phyloP scores from a whole-genome alignment of 1,284 basidiomycete genomes.

The Gymnopus androsaceus region DNA sequence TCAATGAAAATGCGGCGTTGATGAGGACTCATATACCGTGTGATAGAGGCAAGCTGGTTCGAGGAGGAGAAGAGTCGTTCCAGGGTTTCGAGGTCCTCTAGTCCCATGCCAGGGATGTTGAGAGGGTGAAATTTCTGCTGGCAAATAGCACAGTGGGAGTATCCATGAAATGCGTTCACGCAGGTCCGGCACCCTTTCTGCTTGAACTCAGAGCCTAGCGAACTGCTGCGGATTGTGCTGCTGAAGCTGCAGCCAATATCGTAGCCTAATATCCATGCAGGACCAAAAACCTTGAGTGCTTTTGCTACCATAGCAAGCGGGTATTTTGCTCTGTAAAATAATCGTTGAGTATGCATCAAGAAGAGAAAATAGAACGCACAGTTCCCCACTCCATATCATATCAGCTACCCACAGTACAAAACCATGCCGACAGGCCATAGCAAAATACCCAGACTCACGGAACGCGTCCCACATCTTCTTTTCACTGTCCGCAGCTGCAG shows the following conservation, averaged over 20 bases:
- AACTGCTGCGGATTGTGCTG: too few relatives aligned
- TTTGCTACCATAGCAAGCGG: conserved; percentile 5
- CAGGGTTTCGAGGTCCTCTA: conserved; percentile 29
- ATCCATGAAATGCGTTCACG: too few relatives aligned
- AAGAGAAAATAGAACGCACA: conserved; percentile 26
- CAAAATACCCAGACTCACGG: conserved; percentile 37
- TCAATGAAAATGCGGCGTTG: conserved; percentile 19
- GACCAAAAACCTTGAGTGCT: not conserved
- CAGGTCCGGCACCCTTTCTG: too few relatives aligned
- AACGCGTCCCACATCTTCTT: too few relatives aligned
- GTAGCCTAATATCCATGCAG: not conserved
- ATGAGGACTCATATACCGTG: conserved; percentile 26
- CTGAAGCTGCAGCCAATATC: too few relatives aligned
- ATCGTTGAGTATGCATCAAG: not conserved
- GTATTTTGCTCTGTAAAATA: conserved; percentile 5
- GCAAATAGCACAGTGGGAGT: too few relatives aligned
- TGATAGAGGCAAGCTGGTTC: conserved; percentile 20
- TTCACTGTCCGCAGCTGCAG: conserved; percentile 24
- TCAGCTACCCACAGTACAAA: conserved; percentile 32
- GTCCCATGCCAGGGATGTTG: too few relatives aligned
- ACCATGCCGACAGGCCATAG: conserved; percentile 33
- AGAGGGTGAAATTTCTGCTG: too few relatives aligned
- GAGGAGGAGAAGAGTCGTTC: conserved; percentile 35
- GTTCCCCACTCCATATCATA: conserved; percentile 38
- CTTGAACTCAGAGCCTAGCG: too few relatives aligned